These are phyloP conservation scores for Dictyostelium purpureum DNA, from an alignment of 78 protist genomes.

Conservation along the genomic window DNA sequence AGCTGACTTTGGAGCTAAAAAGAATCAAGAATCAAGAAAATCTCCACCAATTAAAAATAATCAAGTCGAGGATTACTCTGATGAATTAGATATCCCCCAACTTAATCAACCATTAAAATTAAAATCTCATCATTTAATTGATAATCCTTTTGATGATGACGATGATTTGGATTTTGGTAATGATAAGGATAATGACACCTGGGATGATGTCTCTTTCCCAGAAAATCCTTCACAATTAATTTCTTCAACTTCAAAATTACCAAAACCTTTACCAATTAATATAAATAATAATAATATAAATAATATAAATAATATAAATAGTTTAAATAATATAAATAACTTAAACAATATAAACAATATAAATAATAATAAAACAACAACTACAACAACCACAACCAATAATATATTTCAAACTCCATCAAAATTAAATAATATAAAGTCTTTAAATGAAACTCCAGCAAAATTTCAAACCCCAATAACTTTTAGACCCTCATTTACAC, in stretches of 20 bases:
- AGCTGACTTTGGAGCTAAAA: background rate
- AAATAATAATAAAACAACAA: background rate
- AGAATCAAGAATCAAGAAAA: constrained; percentile 18
- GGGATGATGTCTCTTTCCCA: constrained; percentile 56
- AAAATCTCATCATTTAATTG: constrained; percentile 17
- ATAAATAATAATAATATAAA: background rate
- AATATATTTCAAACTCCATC: constrained; percentile 15
- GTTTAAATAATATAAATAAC: background rate
- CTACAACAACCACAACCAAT: background rate
- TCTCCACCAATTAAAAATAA: constrained; percentile 27
- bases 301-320: background rate
- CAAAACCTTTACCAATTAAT: background rate
- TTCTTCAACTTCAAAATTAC: background rate
- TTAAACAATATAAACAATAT: background rate
- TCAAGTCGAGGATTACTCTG: constrained; percentile 43
- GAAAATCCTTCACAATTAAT: constrained; percentile 17
- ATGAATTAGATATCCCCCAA: constrained; percentile 12
- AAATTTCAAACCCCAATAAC: background rate
- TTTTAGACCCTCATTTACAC: background rate
- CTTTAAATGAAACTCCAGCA: background rate
- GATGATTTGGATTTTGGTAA: constrained; percentile 18
- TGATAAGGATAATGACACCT: constrained; percentile 3
- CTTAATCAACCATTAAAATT: constrained; percentile 14
- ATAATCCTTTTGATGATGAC: constrained; percentile 69
- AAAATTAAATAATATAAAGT: constrained; percentile 3